A percentile compares a stretch with the other conserved stretches of the same genome.
Conservation (phyloP, 768 basidiomycete genomes). For the Pluteus cervinus region DNA sequence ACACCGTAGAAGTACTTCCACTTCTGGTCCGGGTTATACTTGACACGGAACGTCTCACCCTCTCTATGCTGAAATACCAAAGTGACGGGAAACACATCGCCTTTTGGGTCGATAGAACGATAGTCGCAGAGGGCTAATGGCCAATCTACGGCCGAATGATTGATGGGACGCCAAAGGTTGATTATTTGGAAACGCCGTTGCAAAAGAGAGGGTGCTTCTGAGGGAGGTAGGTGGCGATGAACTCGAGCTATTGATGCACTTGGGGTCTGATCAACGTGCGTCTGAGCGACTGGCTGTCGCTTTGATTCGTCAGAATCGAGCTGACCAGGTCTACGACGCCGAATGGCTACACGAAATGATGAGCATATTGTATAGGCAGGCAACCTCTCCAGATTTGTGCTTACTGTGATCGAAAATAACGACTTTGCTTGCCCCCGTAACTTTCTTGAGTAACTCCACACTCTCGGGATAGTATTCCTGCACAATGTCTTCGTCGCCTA, state of each 20-base stretch:
- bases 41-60: constrained; percentile 46
- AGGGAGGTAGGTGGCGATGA: constrained; percentile 41
- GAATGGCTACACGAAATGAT: constrained; percentile 30
- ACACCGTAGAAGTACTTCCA: constrained; percentile 48
- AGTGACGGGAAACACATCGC: constrained; percentile 38
- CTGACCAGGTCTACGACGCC: constrained; percentile 33
- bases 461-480: constrained; percentile 58
- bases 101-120: constrained; percentile 32
- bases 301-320: constrained; percentile 26
- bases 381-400: background rate
- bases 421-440: constrained; percentile 54
- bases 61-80: constrained; percentile 43
- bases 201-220: constrained; percentile 37
- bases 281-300: constrained; percentile 40
- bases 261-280: constrained; percentile 50
- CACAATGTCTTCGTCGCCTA: constrained; percentile 42
- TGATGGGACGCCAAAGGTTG: constrained; percentile 57
- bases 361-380: background rate
- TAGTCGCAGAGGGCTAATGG: constrained; percentile 50
- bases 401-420: constrained; percentile 44
- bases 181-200: constrained; percentile 50
- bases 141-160: constrained; percentile 39
- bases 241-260: constrained; percentile 39
- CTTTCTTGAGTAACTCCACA: constrained; percentile 48
- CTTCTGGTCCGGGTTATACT: constrained; percentile 37